Evolutionary conservation across 2,329 filamentous ascomycete species (phyloP), one percentile per base, ranked within the genome.

Genomic region (Alternaria brassicicola): DNA sequence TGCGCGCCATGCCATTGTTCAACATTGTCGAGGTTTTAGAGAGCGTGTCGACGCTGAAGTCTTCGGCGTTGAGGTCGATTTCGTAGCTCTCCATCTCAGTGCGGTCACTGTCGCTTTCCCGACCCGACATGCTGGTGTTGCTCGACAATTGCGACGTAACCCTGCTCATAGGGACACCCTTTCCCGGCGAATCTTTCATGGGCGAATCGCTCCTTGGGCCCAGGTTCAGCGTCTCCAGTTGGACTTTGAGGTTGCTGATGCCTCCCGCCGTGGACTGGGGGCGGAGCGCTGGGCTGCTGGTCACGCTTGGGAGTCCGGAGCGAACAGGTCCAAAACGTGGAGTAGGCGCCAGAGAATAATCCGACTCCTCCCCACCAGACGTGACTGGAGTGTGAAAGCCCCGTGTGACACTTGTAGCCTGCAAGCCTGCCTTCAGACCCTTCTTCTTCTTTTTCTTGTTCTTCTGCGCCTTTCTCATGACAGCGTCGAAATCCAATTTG

Each of bases 21-120:
- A 69, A 57, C 65, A 76, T 70, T 6, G 71, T 76, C 7, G 70
- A 73, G 5, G 70, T 62, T 61, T 78, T 76, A 2, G 74, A 73
- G 52, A 61, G 79, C 5, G 80, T 79, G 62, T 87, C 85, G 10
- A 81, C 76, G 75, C 91, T 95, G 69, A 96, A 97, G 74, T 97
- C 93, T 62, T 92, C 80, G 66, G 95, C 90, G 36, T 97, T 83
- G 35, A 97, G 83, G 51, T 87, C 87, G 63, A 97, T 88, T 78
- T 97, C 91, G 73, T 97, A 97, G 73, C 88, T 91, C 50, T 91
- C 90, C 74, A 86, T 85, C 69, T 94, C 90, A 1, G 90, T 93
- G 38, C 83, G 82, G 63, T 89, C 88, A 65, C 87, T 86, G 65
- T 90, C 88, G 66, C 85, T 89, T 66, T 84, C 68, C 65, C 85